A percentile compares a stretch with the other conserved stretches of the same genome.
These are phyloP conservation scores for Kalmanozyma brasiliensis DNA, from an alignment of 1,284 basidiomycete species.

Conservation along the genomic window DNA sequence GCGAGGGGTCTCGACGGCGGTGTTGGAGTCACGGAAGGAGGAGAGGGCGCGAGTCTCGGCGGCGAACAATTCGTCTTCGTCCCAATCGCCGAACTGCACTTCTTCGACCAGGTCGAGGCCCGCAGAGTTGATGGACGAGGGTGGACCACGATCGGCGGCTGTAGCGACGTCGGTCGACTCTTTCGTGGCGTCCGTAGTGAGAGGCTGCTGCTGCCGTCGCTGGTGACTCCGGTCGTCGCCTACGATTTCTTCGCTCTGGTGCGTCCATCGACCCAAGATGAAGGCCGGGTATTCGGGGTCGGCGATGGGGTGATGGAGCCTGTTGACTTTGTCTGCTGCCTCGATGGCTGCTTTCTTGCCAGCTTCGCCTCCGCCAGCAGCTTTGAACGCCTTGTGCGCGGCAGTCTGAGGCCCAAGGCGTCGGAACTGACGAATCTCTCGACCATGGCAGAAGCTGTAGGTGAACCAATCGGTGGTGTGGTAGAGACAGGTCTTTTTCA, in stretches of 20 bases:
- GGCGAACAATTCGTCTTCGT: conserved; percentile 45
- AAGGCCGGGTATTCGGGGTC: conserved; percentile 45
- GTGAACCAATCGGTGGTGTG: conserved; percentile 63
- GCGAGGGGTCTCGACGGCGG: conserved; percentile 1
- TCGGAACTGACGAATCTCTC: conserved; percentile 53
- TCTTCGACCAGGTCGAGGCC: conserved; percentile 59
- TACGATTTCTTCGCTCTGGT: conserved; percentile 36
- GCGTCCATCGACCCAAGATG: conserved; percentile 44
- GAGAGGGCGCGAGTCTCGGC: conserved; percentile 34
- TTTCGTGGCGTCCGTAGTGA: not conserved
- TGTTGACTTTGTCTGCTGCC: conserved; percentile 30
- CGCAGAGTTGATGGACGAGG: conserved; percentile 14
- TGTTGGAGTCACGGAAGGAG: conserved; percentile 7
- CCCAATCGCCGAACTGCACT: conserved; percentile 58
- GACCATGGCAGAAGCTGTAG: conserved; percentile 61
- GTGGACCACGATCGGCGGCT: conserved; percentile 9
- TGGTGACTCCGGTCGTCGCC: conserved; percentile 30
- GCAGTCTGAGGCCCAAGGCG: conserved; percentile 33
- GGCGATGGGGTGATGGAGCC: conserved; percentile 20
- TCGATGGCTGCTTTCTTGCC: conserved; percentile 38
- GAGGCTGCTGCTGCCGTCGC: conserved; percentile 20
- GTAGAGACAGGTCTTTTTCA: conserved; percentile 57
- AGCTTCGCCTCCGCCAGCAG: conserved; percentile 28
- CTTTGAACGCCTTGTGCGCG: conserved; percentile 22
- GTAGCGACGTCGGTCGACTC: conserved; percentile 9